Base-by-base conservation (phyloP, 805 yeast genomes). In the Candida tibetensis region DNA sequence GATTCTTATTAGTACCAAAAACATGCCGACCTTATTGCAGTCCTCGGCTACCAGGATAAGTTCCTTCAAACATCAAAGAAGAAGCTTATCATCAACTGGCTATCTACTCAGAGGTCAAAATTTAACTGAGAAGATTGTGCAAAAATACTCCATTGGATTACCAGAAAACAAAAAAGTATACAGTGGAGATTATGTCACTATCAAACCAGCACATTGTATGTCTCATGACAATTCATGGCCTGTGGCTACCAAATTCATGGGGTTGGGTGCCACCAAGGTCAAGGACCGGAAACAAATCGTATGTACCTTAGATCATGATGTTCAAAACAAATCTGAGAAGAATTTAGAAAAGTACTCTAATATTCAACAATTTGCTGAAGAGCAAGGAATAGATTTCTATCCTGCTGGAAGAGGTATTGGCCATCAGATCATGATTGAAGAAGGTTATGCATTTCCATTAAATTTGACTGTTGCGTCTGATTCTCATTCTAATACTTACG, bases 151-250 rank as follows among this genome's bases (percentile, higher is more conserved):
- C 3, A 95, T 90, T 8, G 95, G 91, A 3, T 61, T 87, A 31
- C 79, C 93, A 16, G 55, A 71, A n/a, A 82, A 79, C 21, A 91
- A 93, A 59, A 58, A 69, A 38, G 96, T 93, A 26, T 81, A 72
- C 52, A 74, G 87, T 32, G 99, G 98, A 10, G 99, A 93, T 67
- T 93, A 90, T 65, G 98, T 95, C 36, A 79, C 96, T 2, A 91
- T 93, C 57, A 76, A 71, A 53, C 99, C 99, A 3, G 91, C 95
- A 2, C 95, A 93, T 68, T 95, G 97, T 63, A 93, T 93, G 99
- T 88, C 98, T 12, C 99, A 93, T 62, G 99, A 93, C 64, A 93
- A 93, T 66, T 83, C 97, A 30, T 95, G 99, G 99, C 99, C 99
- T 1, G 97, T 93, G 13, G 99, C 99, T 1, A 74, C 91, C 57